Percentiles rank a stretch among this genome's conserved stretches.
Evolutionary conservation across 768 basidiomycete genomes (phyloP).

Genomic region (Melanogaster broomeanus): DNA sequence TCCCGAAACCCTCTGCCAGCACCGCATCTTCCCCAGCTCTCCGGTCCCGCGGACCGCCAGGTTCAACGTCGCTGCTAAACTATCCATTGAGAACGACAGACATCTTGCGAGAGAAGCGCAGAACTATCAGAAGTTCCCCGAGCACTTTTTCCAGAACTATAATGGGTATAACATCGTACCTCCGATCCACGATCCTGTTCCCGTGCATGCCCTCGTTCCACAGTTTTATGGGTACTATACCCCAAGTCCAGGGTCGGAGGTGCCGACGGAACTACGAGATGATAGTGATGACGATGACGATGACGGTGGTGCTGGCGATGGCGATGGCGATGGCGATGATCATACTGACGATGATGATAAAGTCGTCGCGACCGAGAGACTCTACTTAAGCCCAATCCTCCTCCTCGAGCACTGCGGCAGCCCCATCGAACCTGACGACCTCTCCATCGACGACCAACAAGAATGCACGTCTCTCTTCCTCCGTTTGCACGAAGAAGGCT

Average conservation of each 20-base stretch:
- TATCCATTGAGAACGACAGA: slow-evolving; percentile 38
- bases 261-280: too few relatives aligned
- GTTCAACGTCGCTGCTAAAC: slow-evolving; percentile 46
- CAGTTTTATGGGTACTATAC: slow-evolving; percentile 67
- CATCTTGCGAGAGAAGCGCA: slow-evolving; percentile 37
- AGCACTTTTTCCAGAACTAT: slow-evolving; percentile 29
- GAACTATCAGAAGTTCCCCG: slow-evolving; percentile 29
- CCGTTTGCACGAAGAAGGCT: slow-evolving; percentile 41
- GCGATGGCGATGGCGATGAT: too few relatives aligned
- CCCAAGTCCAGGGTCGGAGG: slow-evolving; percentile 17
- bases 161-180: slow-evolving; percentile 22
- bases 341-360: too few relatives aligned
- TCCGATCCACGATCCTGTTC: slow-evolving; percentile 42
- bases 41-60: slow-evolving; percentile 31
- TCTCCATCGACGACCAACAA: slow-evolving; percentile 38
- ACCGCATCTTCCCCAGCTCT: neutral
- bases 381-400: slow-evolving; percentile 42
- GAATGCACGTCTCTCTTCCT: slow-evolving; percentile 44
- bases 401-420: slow-evolving; percentile 50
- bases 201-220: slow-evolving; percentile 53
- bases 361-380: neutral
- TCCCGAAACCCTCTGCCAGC: slow-evolving; percentile 8
- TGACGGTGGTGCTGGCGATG: too few relatives aligned
- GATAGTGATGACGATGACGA: too few relatives aligned
- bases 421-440: slow-evolving; percentile 27